phyloP scores from a whole-genome alignment of 106 monocot species.

The Triglochin maritima region DNA sequence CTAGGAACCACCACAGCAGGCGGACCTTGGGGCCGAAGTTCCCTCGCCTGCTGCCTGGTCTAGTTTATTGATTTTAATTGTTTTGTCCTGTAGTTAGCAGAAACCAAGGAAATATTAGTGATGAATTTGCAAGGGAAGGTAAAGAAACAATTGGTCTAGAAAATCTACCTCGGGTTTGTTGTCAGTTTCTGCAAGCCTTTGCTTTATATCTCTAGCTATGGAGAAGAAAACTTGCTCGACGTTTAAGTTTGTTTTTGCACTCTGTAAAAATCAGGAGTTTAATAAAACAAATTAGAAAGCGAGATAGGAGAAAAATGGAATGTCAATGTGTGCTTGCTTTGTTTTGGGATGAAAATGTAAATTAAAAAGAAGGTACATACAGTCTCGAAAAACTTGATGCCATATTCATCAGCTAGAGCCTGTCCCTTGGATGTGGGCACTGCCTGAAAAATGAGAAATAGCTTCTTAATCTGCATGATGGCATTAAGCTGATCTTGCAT shows the following conservation, averaged over 20 bases:
- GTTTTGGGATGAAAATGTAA: too few species aligned
- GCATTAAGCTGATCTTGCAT: too few species aligned
- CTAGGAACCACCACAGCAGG: conserved; percentile 69
- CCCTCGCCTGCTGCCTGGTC: conserved; percentile 44
- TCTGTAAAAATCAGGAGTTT: conserved; percentile 28
- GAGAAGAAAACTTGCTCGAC: conserved; percentile 97
- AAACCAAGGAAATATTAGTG: not conserved
- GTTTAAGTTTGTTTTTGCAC: conserved; percentile 92
- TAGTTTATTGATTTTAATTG: conserved; percentile 63
- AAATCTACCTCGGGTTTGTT: conserved; percentile 52
- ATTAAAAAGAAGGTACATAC: conserved; percentile 21
- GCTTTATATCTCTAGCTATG: conserved; percentile 90
- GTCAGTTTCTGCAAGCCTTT: conserved; percentile 77
- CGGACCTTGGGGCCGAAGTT: conserved; percentile 39
- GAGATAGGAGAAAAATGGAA: not conserved
- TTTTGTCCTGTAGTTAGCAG: conserved; percentile 36
- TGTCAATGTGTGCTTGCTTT: too few species aligned
- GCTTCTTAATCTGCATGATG: not conserved
- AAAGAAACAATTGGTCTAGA: too few species aligned
- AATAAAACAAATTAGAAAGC: not conserved
- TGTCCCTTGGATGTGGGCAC: conserved; percentile 91
- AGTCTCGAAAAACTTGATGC: conserved; percentile 92
- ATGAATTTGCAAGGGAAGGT: not conserved
- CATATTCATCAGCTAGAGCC: conserved; percentile 93
- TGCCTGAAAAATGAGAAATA: conserved; percentile 32